Evolutionary conservation across 1,139 yeast genomes (phyloP).

Genomic region (Nematodospora anomalae): DNA sequence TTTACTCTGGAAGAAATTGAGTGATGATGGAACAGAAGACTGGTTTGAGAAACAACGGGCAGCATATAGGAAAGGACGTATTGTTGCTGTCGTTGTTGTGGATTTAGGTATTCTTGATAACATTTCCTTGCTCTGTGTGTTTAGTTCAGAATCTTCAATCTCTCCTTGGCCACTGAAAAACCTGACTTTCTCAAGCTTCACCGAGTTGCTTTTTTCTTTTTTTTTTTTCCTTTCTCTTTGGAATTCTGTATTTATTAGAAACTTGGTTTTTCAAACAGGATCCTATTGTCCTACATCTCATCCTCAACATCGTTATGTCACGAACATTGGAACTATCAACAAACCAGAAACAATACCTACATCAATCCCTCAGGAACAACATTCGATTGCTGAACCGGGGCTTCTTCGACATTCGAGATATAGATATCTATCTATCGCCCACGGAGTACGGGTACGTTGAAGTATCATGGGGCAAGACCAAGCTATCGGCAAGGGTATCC

Average conservation of each 20-base stretch:
- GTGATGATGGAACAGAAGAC: constrained; percentile 16
- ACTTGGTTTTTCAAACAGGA: too few species aligned
- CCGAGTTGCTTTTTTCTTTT: neutral
- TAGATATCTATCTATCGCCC: constrained; percentile 60
- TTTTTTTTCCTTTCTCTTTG: too few species aligned
- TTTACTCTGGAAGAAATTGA: constrained; percentile 67
- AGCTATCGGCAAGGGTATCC: constrained; percentile 74
- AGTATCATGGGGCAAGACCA: constrained; percentile 70
- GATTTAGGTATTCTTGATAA: neutral
- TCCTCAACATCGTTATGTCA: constrained; percentile 34
- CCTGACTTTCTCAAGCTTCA: neutral
- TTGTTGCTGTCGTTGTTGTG: too few species aligned
- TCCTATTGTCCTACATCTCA: neutral
- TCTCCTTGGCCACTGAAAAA: constrained; percentile 3
- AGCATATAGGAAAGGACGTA: neutral
- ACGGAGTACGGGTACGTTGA: constrained; percentile 80
- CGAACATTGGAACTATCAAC: constrained; percentile 61
- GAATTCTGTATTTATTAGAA: too few species aligned
- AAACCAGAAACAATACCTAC: constrained; percentile 62
- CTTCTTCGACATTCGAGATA: constrained; percentile 61
- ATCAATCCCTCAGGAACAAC: constrained; percentile 62
- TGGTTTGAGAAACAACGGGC: neutral
- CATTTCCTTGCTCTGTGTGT: constrained; percentile 1
- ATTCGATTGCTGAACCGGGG: constrained; percentile 59
- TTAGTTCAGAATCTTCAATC: neutral